Evolutionary conservation across 2,329 filamentous ascomycete species (phyloP), one percentile per base, ranked within the genome.

Genomic region (Colletotrichum navitas): DNA sequence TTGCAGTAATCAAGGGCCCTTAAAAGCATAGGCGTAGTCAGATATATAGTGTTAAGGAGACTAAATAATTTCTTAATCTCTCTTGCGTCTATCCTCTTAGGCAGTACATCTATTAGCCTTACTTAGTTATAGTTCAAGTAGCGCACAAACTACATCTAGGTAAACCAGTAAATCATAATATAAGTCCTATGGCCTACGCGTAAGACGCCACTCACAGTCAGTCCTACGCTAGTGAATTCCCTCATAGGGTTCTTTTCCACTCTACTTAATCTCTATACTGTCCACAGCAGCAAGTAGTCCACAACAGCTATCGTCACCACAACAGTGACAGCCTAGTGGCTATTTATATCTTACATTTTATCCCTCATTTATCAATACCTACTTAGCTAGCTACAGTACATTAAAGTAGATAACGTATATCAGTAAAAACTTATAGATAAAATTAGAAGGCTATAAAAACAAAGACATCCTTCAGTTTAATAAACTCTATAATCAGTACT

Each of bases 201-300:
- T 24, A 10, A 21, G 12, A 36, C 47, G 18, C 32, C 10, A 26
- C 64, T 67, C 16, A 61, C 16, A 5, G 36, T 26, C 12, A 67
- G 64, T 10, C 26, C 18, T 62, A 67, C 21, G 5, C 26, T 67
- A 7, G 56, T 55, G 11, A 67, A 67, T 36, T 67, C 26, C 24
- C 24, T 67, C 10, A 67, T 62, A n/a, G 24, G 65, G 49, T 55
- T 67, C 51, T 36, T 62, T 16, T 62, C 39, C 2, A 55, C 65
- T 16, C 59, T 67, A 7, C 45, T 67, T 4, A 67, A 67, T 21
- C 60, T 62, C 18, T 67, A 67, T 34, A 67, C 47, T 10, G 65
- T 67, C 39, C 11, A 67, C 11, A 11, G 64, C 32, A 47, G 55
- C 7, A 1, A 66, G 26, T 66, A 24, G 55, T 66, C 45, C 3